Evolutionary conservation across 352 stramenopile genomes (phyloP), one percentile per base, ranked within the genome.

Genomic region (Phytophthora tentaculata): DNA sequence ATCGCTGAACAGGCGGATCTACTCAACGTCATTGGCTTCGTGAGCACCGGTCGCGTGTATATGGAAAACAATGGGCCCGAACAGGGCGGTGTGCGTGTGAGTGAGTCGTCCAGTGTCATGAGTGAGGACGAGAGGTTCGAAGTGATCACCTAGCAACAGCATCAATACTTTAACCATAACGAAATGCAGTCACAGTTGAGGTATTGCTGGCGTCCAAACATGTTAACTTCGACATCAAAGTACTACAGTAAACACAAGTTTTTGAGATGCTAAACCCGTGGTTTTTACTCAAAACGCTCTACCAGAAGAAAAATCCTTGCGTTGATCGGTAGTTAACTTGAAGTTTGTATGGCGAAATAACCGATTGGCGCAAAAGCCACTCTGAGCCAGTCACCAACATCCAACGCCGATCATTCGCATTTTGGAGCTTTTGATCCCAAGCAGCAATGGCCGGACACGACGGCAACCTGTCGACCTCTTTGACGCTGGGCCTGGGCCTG

Each of bases 1-100:
- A 92, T 92, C 68, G 81, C 84, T 16, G 80, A 90, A 65, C 84
- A 92, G 45, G 82, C 82, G 8, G 84, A 92, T 60, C 53, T 92
- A 62, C 75, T 92, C 24, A 90, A 92, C 52, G 82, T 88, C 51
- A 92, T 92, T 56, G 84, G 84, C 0, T 80, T 90, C 41, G 84
- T 92, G 53, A 90, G 84, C 61, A 92, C 84, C 26, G 84, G 84
- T 6, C 80, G 84, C 41, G 79, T 90, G 43, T 92, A 90, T 67
- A 89, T 92, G 84, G 84, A 92, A 61, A 87, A 80, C 29, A 69
- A 71, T 35, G 68, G 68, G n/a, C 64, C 68, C 26, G 81, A 89
- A 43, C 64, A 76, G 35, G 77, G 78, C 29, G 80, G 84, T 48
- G 84, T 92, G 51, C 81, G 84, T 61, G 62, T 87, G 14, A 90